These are phyloP conservation scores for Phytopythium sindhum DNA, from an alignment of 352 stramenopile genomes.

Conservation along the genomic window DNA sequence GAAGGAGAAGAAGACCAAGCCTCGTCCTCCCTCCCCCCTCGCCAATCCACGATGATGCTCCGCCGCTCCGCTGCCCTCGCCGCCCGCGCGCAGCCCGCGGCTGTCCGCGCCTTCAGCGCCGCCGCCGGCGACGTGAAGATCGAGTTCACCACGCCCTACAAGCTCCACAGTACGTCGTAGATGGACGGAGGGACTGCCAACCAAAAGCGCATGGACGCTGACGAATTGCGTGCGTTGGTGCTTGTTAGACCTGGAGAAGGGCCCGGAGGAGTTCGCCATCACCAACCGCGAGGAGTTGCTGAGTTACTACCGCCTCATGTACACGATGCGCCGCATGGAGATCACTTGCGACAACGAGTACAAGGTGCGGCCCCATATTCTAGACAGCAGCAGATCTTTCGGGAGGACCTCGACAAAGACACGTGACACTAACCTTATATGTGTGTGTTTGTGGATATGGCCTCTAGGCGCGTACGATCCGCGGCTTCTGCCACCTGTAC, in stretches of 20 bases:
- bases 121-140: constrained; percentile 63
- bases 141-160: constrained; percentile 64
- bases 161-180: constrained; percentile 70
- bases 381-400: constrained; percentile 1
- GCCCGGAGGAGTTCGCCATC: constrained; percentile 53
- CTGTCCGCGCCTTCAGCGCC: constrained; percentile 60
- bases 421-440: not conserved
- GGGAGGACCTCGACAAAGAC: not conserved
- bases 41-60: constrained; percentile 42
- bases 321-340: constrained; percentile 99
- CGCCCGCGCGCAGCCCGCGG: constrained; percentile 25
- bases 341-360: constrained; percentile 99
- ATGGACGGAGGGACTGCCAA: too few relatives aligned
- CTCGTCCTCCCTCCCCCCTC: not conserved
- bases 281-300: constrained; percentile 97
- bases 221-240: not conserved
- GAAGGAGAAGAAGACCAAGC: constrained; percentile 21
- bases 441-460: not conserved
- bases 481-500: constrained; percentile 99
- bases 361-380: constrained; percentile 75
- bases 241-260: constrained; percentile 61
- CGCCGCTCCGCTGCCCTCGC: constrained; percentile 47
- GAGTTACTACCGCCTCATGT: constrained; percentile 98
- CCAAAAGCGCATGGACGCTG: not conserved
- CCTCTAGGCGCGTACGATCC: constrained; percentile 90